Percentiles rank a stretch among this genome's conserved stretches.
phyloP scores from a whole-genome alignment of 1,284 basidiomycete genomes.

The Papiliotrema fonsecae region DNA sequence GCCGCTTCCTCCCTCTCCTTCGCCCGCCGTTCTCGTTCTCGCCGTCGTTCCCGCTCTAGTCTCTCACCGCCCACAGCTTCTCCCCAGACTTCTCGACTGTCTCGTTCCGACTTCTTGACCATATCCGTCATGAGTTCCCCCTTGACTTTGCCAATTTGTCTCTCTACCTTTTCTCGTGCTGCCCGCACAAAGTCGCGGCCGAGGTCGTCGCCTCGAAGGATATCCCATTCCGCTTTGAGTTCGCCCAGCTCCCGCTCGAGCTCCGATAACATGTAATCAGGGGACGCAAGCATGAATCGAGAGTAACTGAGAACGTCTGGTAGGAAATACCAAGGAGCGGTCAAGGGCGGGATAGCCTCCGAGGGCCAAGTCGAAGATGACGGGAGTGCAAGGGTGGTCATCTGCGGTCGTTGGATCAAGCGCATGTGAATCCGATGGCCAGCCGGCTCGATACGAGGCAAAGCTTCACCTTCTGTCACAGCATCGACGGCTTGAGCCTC shows the following conservation, averaged over 20 bases:
- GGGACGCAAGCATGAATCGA: conserved; percentile 94
- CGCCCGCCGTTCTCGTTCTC: conserved; percentile 39
- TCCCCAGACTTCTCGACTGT: conserved; percentile 38
- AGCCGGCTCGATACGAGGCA: conserved; percentile 3
- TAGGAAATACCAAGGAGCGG: conserved; percentile 88
- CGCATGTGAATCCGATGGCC: conserved; percentile 65
- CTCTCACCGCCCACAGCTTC: conserved; percentile 40
- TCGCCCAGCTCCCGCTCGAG: conserved; percentile 70
- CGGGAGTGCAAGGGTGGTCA: conserved; percentile 92
- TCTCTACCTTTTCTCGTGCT: conserved; percentile 67
- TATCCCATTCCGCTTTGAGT: conserved; percentile 54
- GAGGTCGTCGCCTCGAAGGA: conserved; percentile 65
- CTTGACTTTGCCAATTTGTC: conserved; percentile 69
- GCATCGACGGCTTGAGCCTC: conserved; percentile 17
- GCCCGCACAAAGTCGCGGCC: conserved; percentile 74
- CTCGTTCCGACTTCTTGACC: conserved; percentile 40
- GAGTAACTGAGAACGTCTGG: conserved; percentile 85
- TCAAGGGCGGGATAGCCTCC: conserved; percentile 77
- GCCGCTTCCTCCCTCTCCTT: conserved; percentile 26
- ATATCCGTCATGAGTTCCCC: conserved; percentile 61
- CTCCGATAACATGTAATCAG: conserved; percentile 70
- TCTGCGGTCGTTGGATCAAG: conserved; percentile 85
- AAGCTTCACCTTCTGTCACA: neutral
- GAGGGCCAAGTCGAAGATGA: conserved; percentile 90
- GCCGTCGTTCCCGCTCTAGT: conserved; percentile 48